Evolutionary conservation across 371 early-diverging fungal species (phyloP), one percentile per base, ranked within the genome.

Genomic region (Mortierella sp.): DNA sequence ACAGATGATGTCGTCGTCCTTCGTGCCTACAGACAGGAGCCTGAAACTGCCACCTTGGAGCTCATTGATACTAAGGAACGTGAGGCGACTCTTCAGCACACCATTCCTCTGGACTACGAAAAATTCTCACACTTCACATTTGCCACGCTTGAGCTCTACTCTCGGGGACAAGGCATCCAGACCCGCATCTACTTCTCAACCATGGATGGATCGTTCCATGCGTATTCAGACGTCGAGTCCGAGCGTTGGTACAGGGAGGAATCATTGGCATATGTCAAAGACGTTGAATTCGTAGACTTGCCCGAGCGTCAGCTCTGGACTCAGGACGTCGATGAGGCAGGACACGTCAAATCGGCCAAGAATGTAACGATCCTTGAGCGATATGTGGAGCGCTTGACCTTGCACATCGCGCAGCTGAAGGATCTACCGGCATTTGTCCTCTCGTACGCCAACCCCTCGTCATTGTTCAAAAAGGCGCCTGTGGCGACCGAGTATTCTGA

Each of bases 161-260:
- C 55, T 37, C 64, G 56, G 49, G 70, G 72, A 6, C 72, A 82
- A 75, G 70, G 61, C n/a, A 43, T 52, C 21, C 68, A 79, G 37
- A 54, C 66, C 17, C 82, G 80, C 37, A 37, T 80, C 50, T 76
- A 86, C n/a, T 80, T 81, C 2, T 82, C 87, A 7, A 83, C 85
- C 42, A 78, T 81, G 41, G 91, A 89, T 39, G 88, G 89, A 0
- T 88, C 89, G 21, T 72, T 86, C 43, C 84, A 84, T 47, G 75
- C 82, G 23, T 80, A 67, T 26, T 65, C 80, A 4, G 78, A 72
- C 17, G 31, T 50, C 1, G 66, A 68, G 9, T 28, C 83, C 5
- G 49, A 76, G 42, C 53, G 82, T 7, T 97, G 97, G 97, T 84
- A 88, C 26, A 90, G 95, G 34, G 92, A 95, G 50, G 97, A 97